phyloP scores from a whole-genome alignment of 345 rosid species.

The Acer yangbiense region DNA sequence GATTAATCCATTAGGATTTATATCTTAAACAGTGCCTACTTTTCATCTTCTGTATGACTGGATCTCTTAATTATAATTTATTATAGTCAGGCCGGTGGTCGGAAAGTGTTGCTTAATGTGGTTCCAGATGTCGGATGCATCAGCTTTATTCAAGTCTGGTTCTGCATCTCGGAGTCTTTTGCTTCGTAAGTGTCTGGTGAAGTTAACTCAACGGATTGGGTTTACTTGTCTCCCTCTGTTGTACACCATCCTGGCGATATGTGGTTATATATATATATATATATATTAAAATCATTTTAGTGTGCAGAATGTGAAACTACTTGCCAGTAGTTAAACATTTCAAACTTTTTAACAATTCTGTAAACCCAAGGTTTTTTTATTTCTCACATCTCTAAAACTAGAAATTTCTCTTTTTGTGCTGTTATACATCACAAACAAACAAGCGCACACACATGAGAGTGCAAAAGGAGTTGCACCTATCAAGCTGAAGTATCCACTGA shows the following conservation, averaged over 20 bases:
- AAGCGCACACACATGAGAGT: background rate
- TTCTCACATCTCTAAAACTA: too few species aligned
- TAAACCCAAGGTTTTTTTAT: background rate
- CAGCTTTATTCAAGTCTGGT: constrained; percentile 56
- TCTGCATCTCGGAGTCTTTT: constrained; percentile 69
- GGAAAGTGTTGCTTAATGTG: constrained; percentile 60
- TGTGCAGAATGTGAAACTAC: background rate
- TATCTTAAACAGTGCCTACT: constrained; percentile 1
- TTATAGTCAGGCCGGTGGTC: constrained; percentile 71
- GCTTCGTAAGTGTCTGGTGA: constrained; percentile 82
- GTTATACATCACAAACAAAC: background rate
- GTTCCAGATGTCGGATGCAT: constrained; percentile 59
- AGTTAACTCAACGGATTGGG: constrained; percentile 87
- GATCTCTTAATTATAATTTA: constrained; percentile 29
- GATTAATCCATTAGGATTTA: background rate
- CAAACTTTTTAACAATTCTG: background rate
- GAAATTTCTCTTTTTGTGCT: background rate
- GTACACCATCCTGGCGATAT: constrained; percentile 78
- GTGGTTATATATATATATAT: constrained; percentile 50
- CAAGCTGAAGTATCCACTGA: background rate
- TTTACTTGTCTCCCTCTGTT: constrained; percentile 83
- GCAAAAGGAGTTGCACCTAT: background rate
- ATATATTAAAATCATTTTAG: too few species aligned
- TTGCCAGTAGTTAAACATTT: too few species aligned
- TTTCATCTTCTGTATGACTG: constrained; percentile 6